Conservation (phyloP, 140 eudicot genomes). For the Anethum foeniculum region DNA sequence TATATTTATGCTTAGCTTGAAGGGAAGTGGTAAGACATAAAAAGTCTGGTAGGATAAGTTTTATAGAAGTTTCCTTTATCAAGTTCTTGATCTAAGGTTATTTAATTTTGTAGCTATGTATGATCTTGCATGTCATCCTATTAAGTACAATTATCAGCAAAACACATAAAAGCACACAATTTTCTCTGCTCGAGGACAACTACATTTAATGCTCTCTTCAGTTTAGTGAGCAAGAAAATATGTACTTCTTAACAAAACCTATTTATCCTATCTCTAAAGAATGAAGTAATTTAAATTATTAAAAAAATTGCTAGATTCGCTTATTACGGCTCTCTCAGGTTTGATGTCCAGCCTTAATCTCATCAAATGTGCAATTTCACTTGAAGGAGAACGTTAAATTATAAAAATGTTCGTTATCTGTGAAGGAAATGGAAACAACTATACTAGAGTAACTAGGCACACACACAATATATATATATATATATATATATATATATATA, state of each 20-base stretch:
- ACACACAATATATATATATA: background rate
- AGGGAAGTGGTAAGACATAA: background rate
- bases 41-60: background rate
- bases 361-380: background rate
- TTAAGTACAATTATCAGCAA: too few species aligned
- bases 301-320: background rate
- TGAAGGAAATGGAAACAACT: background rate
- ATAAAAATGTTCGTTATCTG: background rate
- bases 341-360: background rate
- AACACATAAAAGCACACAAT: background rate
- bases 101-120: background rate
- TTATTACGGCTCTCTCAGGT: background rate
- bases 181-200: background rate
- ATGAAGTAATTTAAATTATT: background rate
- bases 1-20: background rate
- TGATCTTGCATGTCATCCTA: background rate
- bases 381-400: background rate
- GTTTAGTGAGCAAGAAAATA: background rate
- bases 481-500: too few species aligned
- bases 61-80: background rate
- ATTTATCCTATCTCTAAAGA: background rate
- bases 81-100: background rate
- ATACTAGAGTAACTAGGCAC: background rate
- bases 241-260: background rate
- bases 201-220: background rate